Evolutionary conservation across 495 filamentous ascomycete species (phyloP), one percentile per base, ranked within the genome.

Genomic region (Neurospora hispaniola): DNA sequence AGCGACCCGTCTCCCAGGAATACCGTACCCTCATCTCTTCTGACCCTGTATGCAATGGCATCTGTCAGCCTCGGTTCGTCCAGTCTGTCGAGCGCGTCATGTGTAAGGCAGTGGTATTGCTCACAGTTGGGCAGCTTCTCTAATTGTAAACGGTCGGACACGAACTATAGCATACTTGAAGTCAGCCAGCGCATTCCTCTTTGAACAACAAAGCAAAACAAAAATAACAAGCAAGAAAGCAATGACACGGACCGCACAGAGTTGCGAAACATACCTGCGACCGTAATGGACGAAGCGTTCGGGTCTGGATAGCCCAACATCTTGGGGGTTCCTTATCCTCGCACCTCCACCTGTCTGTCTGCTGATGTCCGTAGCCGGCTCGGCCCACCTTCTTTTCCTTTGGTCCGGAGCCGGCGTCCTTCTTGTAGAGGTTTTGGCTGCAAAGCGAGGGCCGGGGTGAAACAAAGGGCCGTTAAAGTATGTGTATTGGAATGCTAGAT

Each of bases 1-100:
- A 99, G 84, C 10, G 94, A 97, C 23, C 96, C 96, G 79, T 98
- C 96, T 66, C 96, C 96, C 38, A 99, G 89, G 81, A 99, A 98
- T 41, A 97, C 81, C 1, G 94, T 93, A 44, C 90, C 88, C 82
- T 98, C 96, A 73, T 98, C 94, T 76, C 85, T 89, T 80, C 89
- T 90, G 46, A 92, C 87, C 84, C 89, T 66, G 54, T 66, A 66
- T 91, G 70, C 62, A 72, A 27, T 14, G 23, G 27, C 31, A 72
- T 73, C 18, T 68, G 78, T 79, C 71, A 80, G 72, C 48, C 39
- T 20, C 38, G 31, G 31, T 11, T 69, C 71, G 48, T 20, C 71
- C 69, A 20, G 11, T n/a, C 12, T 20, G n/a, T 42, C 40, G 35
- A 39, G 40, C 40, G 35, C 69, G 20, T 38, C 27, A 39, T 43